Base-by-base conservation (phyloP, 2,329 filamentous ascomycete genomes). In the Zalaria obscura region DNA sequence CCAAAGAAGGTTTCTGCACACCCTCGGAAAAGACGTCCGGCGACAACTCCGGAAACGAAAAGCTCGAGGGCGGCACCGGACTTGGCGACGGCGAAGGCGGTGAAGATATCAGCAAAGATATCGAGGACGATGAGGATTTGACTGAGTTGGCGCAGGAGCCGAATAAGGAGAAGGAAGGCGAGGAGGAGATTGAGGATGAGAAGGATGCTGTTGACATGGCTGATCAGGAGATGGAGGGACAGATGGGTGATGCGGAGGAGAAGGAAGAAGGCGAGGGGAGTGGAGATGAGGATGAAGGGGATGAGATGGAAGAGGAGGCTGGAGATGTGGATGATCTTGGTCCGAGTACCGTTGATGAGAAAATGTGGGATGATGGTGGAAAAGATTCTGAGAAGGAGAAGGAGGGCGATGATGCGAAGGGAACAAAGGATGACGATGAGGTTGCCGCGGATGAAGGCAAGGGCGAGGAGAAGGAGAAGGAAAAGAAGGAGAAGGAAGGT, bases 101-200 rank as follows among this genome's bases (percentile, higher is more conserved):
- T 4, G 88, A 98, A 57, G 89, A 98, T 60, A 96, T 98, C 49
- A 96, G 88, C 62, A 96, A 98, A 58, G 91, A 98, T 54, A 82
- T 98, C 37, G 78, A 84, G 48, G 81, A 89, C 10, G 89, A 98
- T 46, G 91, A 99, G 58, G 88, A 98, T 56, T 66, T 98, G 4
- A 78, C 83, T 0, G 91, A 98, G 50, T 69, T 98, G 36, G 89
- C 91, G 0, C 85, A 95, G 57, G 83, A 95, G 53, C 80, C 84
- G 36, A 62, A 82, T 47, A 68, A 75, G 32, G 63, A 68, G 2
- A 18, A 18, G 34, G 58, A 67, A 18, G 64, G 66, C 7, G 71
- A 68, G 1, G 46, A 47, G 2, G 80, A 83, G 10, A 80, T 87
- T 41, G 80, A 88, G 49, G 78, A 87, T 50, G 76, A 89, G 55